phyloP scores from a whole-genome alignment of 2,329 filamentous ascomycete genomes.

The Phyllosticta citriasiana region DNA sequence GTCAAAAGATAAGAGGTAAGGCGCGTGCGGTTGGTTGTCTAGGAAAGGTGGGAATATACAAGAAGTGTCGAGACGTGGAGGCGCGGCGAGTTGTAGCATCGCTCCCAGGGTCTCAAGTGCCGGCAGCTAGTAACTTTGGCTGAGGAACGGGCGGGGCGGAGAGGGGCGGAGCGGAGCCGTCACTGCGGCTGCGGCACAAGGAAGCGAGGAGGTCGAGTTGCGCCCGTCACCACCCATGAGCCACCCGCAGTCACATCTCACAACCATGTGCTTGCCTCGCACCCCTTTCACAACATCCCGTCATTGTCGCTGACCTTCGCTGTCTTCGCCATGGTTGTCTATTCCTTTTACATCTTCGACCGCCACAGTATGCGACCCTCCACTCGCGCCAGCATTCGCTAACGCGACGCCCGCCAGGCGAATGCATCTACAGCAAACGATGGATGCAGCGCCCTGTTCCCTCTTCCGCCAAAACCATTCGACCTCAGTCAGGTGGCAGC shows the following conservation, averaged over 20 bases:
- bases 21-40: not conserved
- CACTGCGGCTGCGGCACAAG: too few relatives aligned
- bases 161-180: too few relatives aligned
- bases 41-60: too few relatives aligned
- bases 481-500: conserved; percentile 39
- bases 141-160: too few relatives aligned
- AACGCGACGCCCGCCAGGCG: conserved; percentile 48
- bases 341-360: conserved; percentile 98
- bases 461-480: conserved; percentile 36
- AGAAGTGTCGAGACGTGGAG: too few relatives aligned
- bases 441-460: conserved; percentile 56
- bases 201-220: not conserved
- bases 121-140: too few relatives aligned
- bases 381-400: conserved; percentile 2
- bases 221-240: not conserved
- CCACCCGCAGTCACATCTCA: not conserved
- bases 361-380: conserved; percentile 69
- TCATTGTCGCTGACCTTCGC: not conserved
- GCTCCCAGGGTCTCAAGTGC: too few relatives aligned
- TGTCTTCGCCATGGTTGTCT: conserved; percentile 66
- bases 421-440: conserved; percentile 90
- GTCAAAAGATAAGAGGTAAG: not conserved
- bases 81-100: too few relatives aligned
- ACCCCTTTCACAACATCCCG: not conserved
- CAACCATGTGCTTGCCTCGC: not conserved